Evolutionary conservation across 23 red algal species (phyloP).

Genomic region (Gracilaria vermiculophylla): DNA sequence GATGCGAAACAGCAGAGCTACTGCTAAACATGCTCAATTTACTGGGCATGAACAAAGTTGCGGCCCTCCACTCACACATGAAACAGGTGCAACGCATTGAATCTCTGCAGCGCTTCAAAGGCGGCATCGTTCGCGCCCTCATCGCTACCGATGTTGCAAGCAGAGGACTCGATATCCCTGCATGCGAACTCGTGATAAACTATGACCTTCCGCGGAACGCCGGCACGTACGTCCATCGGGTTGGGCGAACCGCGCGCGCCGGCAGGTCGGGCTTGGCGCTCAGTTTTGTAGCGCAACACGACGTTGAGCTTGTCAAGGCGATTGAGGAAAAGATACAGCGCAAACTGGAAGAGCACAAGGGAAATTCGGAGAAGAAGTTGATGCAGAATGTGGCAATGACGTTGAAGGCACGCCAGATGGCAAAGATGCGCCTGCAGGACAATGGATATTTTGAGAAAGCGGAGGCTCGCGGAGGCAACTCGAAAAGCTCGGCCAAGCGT

Average conservation of each 20-base stretch:
- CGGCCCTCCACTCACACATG: slow-evolving; percentile 78
- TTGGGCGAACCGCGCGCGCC: slow-evolving; percentile 86
- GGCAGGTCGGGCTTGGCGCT: slow-evolving; percentile 76
- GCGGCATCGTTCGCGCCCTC: slow-evolving; percentile 46
- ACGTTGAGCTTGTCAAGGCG: slow-evolving; percentile 54
- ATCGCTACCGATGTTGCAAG: slow-evolving; percentile 92
- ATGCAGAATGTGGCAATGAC: slow-evolving; percentile 46
- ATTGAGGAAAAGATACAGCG: slow-evolving; percentile 51
- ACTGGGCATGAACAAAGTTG: slow-evolving; percentile 74
- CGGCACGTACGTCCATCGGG: slow-evolving; percentile 95
- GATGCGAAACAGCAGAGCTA: slow-evolving; percentile 51
- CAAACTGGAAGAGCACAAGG: slow-evolving; percentile 5
- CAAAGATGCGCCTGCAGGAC: slow-evolving; percentile 30
- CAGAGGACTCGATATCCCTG: slow-evolving; percentile 90
- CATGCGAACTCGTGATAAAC: slow-evolving; percentile 83
- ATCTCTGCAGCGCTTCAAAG: slow-evolving; percentile 68
- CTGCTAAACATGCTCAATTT: slow-evolving; percentile 56
- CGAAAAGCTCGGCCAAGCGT: slow-evolving; percentile 6
- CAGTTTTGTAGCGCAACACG: slow-evolving; percentile 73
- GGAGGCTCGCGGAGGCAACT: background rate
- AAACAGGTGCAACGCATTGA: slow-evolving; percentile 64
- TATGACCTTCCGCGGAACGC: slow-evolving; percentile 80
- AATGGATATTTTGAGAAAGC: slow-evolving; percentile 39
- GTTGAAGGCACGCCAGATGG: slow-evolving; percentile 62
- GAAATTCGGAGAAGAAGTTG: slow-evolving; percentile 1